Base-by-base conservation (phyloP, 1,139 yeast genomes). In the Debaryomycetaceae sp. region DNA sequence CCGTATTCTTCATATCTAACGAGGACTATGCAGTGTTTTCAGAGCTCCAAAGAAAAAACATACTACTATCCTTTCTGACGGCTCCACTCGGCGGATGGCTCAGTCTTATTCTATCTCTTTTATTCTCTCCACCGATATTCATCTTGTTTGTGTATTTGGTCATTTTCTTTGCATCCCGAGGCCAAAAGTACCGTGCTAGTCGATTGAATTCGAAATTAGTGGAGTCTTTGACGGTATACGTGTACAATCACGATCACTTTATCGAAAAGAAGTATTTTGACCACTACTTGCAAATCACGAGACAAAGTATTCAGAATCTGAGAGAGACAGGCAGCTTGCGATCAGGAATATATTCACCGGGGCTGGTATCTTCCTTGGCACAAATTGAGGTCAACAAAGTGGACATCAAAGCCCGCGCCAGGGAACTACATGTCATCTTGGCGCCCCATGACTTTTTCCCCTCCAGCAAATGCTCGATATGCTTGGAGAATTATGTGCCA, bases 401-500 rank as follows among this genome's bases (percentile, higher is more conserved):
- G 2, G 55, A 58, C 37, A 33, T 62, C 11, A 40, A 49, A 26
- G 33, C 41, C 4, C 37, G 47, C 3, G 43, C 48, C 3, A 25
- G 24, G 4, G 29, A 34, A 2, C 33, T 53, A 22, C 47, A 49
- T 29, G 41, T 58, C 4, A 36, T 62, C 22, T 41, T 53, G 2
- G 50, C 61, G 6, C 58, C 59, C 4, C 41, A 48, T 20, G 67
- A 62, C 41, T 64, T 51, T 35, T 63, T 45, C 33, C 59, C 63
- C 0, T 47, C 68, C 3, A 60, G 47, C 37, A 64, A 63, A 39
- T 64, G 71, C 37, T 58, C 66, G 8, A 64, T 64, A n/a, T 64
- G 71, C 37, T 53, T 64, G 30, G 70, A 61, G 11, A 53, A 45
- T 33, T 62, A 58, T 36, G 40, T 45, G 13, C 65, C 67, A 2